Evolutionary conservation across 345 rosid species (phyloP).

Genomic region (Euclidium syriacum): DNA sequence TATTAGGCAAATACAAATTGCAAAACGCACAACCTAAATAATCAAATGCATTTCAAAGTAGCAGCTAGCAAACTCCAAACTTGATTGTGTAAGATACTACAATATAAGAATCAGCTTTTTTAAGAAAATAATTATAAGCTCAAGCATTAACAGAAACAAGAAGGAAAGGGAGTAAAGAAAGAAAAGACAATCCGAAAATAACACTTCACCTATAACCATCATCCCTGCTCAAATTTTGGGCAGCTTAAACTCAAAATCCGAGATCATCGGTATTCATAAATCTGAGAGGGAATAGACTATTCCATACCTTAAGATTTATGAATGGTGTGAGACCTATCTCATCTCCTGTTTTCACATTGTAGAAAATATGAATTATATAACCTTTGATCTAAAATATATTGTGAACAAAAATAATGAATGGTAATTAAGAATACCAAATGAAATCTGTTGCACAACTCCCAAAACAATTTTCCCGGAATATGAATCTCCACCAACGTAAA

Average conservation of each 20-base stretch:
- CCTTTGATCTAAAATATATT: neutral
- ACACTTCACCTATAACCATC: too few relatives aligned
- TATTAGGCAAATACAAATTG: neutral
- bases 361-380: constrained; percentile 1
- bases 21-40: neutral
- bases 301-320: constrained; percentile 55
- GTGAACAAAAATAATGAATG: neutral
- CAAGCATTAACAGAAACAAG: too few relatives aligned
- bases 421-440: constrained; percentile 36
- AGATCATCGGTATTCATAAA: neutral
- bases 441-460: constrained; percentile 41
- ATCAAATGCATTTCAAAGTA: constrained; percentile 7
- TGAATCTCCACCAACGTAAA: constrained; percentile 68
- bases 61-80: neutral
- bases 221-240: constrained; percentile 15
- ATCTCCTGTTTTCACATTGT: constrained; percentile 49
- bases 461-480: constrained; percentile 60
- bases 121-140: constrained; percentile 7
- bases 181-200: neutral
- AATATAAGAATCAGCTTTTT: neutral
- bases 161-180: neutral
- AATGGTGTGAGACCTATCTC: constrained; percentile 39
- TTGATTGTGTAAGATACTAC: neutral
- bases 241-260: neutral
- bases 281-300: neutral